Percentiles rank a stretch among this genome's conserved stretches.
Evolutionary conservation across 2,329 filamentous ascomycete species (phyloP).

Genomic region (Annulohypoxylon truncatum): DNA sequence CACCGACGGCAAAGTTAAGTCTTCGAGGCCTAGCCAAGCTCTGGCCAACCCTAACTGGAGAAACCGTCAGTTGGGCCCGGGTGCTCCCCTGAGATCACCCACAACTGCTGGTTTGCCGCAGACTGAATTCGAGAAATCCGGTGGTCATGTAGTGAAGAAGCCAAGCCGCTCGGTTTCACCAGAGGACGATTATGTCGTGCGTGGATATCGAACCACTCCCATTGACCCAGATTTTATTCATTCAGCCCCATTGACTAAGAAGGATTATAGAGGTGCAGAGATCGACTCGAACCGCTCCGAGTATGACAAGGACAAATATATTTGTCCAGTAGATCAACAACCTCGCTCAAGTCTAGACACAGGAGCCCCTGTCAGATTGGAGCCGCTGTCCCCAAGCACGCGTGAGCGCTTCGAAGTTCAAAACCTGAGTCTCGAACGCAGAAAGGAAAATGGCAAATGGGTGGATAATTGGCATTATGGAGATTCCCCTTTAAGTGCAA

Average conservation of each 20-base stretch:
- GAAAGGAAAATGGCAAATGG: background rate
- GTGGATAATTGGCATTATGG: background rate
- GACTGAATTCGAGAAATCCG: slow-evolving; percentile 29
- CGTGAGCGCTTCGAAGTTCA: slow-evolving; percentile 29
- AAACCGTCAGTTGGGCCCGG: slow-evolving; percentile 31
- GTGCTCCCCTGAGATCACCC: slow-evolving; percentile 1
- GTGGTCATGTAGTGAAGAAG: slow-evolving; percentile 26
- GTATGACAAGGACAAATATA: background rate
- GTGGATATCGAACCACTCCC: slow-evolving; percentile 39
- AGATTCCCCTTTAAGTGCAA: background rate
- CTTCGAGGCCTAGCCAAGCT: slow-evolving; percentile 22
- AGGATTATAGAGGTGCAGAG: slow-evolving; percentile 21
- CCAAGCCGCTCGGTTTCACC: slow-evolving; percentile 31
- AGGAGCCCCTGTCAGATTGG: slow-evolving; percentile 25
- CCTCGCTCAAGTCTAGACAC: too few relatives aligned
- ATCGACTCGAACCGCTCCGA: background rate
- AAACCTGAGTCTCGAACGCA: background rate
- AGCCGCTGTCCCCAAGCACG: slow-evolving; percentile 32
- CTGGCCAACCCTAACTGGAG: slow-evolving; percentile 35
- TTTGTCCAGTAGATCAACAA: too few relatives aligned
- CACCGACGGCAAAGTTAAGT: background rate
- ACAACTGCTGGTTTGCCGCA: slow-evolving; percentile 39
- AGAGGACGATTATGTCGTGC: slow-evolving; percentile 26
- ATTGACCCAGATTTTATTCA: slow-evolving; percentile 45
- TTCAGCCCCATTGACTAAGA: slow-evolving; percentile 48